A percentile compares a stretch with the other conserved stretches of the same genome.
phyloP scores from a whole-genome alignment of 805 yeast species.

The Debaryomyces hansenii region DNA sequence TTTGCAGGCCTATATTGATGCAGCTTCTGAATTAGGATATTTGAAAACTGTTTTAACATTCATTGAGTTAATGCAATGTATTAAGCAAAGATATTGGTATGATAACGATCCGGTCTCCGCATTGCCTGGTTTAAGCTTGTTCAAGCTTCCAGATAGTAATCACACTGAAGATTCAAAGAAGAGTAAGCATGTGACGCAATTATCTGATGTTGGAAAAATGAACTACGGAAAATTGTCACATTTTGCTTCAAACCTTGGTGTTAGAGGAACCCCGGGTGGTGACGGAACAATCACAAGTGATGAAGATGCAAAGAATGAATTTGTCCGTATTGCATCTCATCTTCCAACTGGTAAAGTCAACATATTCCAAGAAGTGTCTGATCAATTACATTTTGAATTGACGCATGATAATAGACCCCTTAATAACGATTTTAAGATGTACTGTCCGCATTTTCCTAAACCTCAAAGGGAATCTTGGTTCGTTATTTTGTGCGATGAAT shows the following conservation, averaged over 20 bases:
- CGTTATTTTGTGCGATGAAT: constrained; percentile 54
- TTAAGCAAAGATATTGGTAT: constrained; percentile 87
- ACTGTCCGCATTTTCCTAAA: constrained; percentile 83
- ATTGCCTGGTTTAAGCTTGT: constrained; percentile 47
- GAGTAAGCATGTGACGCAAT: constrained; percentile 6
- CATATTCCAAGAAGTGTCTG: constrained; percentile 36
- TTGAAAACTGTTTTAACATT: constrained; percentile 59
- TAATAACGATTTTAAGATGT: constrained; percentile 63
- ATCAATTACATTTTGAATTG: constrained; percentile 44
- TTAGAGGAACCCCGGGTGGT: constrained; percentile 16
- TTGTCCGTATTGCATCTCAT: constrained; percentile 51
- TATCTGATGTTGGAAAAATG: constrained; percentile 47
- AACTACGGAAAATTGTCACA: constrained; percentile 29
- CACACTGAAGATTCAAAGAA: neutral
- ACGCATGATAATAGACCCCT: constrained; percentile 52
- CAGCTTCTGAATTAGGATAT: constrained; percentile 80
- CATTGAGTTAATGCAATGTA: constrained; percentile 73
- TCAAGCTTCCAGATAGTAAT: constrained; percentile 1
- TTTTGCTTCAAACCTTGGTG: constrained; percentile 39
- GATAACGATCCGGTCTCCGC: constrained; percentile 68
- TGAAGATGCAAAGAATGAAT: constrained; percentile 44
- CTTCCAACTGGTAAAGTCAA: constrained; percentile 61
- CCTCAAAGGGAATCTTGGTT: constrained; percentile 95
- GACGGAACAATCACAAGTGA: constrained; percentile 1
- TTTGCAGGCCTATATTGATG: constrained; percentile 88